Base-by-base conservation (phyloP, 202 grass and related monocot genomes). In the Schoenoplectus triqueter region DNA sequence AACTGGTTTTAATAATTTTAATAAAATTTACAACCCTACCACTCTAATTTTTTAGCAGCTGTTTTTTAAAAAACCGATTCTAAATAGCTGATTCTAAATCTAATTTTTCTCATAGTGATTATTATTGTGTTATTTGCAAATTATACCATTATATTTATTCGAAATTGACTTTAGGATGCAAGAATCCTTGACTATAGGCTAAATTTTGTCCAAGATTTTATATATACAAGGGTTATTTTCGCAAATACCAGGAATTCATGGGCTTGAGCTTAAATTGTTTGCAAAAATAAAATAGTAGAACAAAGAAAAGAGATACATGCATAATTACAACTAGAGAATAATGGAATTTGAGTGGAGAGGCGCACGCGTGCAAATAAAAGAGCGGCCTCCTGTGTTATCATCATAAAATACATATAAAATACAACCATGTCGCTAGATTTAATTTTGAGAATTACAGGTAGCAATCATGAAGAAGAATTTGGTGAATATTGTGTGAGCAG, bases 311-410 rank as follows among this genome's bases (percentile, higher is more conserved):
- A 65, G 9, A 65, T 4, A 8, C 22, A 65, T 31, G 8, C 63
- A 65, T 65, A 65, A 65, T 65, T 65, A 20, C 63, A 65, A 31
- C 31, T 31, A 65, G 2, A 18, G 19, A 17, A 65, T 19, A 65
- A 65, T 39, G 63, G 20, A 20, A 65, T 65, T 65, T 65, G 63
- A 65, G 63, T 65, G 63, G 63, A 65, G 63, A 65, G 63, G 21
- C 31, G 63, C 63, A 65, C 63, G 63, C 63, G 63, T 31, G 63
- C 20, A 65, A 65, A 21, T 31, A 65, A 65, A 65, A 65, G 21
- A 65, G 20, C 21, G 31, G 20, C 45, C 45, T 20, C 21, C 20
- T 65, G 10, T 7, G 7, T 18, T 22, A 6, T 18, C 22, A 31
- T 65, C 2, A 10, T 47, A 47, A 47, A 47, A 47, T 47, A 47